phyloP scores from a whole-genome alignment of 2,329 filamentous ascomycete species.

The Myriosclerotinia duriaeana region DNA sequence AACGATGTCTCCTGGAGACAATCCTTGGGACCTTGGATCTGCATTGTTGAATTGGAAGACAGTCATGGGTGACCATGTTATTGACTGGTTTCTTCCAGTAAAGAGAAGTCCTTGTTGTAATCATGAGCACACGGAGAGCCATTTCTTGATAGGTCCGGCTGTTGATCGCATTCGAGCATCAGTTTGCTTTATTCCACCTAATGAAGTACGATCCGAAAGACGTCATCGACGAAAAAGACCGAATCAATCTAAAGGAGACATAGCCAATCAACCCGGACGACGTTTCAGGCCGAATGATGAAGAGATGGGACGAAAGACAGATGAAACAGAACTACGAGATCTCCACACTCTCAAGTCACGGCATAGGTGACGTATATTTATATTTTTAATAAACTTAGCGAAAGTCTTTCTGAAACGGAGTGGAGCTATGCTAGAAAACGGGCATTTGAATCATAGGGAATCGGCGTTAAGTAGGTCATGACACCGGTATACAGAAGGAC shows the following conservation, averaged over 20 bases:
- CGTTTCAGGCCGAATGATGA: slow-evolving; percentile 2
- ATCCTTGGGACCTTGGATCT: slow-evolving; percentile 78
- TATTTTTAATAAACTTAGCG: neutral
- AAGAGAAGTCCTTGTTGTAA: slow-evolving; percentile 70
- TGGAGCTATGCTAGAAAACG: neutral
- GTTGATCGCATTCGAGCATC: slow-evolving; percentile 53
- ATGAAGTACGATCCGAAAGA: slow-evolving; percentile 6
- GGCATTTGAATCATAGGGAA: neutral
- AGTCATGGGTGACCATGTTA: slow-evolving; percentile 69
- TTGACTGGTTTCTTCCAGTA: slow-evolving; percentile 82
- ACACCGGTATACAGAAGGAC: slow-evolving; percentile 13
- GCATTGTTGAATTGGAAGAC: slow-evolving; percentile 68
- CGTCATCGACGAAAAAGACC: neutral
- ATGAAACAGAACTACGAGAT: slow-evolving; percentile 24
- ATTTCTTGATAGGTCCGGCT: slow-evolving; percentile 65
- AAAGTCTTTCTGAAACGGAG: no score
- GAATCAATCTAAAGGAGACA: neutral
- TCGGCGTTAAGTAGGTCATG: neutral
- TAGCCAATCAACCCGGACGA: neutral
- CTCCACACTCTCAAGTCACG: slow-evolving; percentile 1
- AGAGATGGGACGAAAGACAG: slow-evolving; percentile 16
- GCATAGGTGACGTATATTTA: neutral
- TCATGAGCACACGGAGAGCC: slow-evolving; percentile 63
- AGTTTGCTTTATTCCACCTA: slow-evolving; percentile 27
- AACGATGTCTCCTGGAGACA: slow-evolving; percentile 66